These are phyloP conservation scores for Camellia sinensis DNA, from an alignment of 148 eudicot genomes.

Conservation along the genomic window DNA sequence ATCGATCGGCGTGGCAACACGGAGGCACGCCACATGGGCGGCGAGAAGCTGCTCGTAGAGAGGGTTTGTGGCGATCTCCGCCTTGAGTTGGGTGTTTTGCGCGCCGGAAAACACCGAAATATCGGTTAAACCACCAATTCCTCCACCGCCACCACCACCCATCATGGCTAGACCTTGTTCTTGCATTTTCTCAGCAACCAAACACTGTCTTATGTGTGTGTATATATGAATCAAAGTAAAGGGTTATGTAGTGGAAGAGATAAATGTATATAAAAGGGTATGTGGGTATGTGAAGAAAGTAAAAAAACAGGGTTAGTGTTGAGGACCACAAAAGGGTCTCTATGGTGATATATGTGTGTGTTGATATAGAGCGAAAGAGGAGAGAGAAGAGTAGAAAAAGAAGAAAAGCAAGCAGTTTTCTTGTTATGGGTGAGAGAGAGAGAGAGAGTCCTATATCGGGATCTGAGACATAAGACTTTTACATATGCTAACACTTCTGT, in stretches of 20 bases:
- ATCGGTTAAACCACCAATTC: constrained; percentile 36
- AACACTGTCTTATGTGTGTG: not conserved
- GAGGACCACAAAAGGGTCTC: constrained; percentile 36
- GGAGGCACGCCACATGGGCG: constrained; percentile 82
- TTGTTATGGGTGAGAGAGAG: constrained; percentile 6
- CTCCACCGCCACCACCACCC: constrained; percentile 39
- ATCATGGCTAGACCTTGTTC: constrained; percentile 70
- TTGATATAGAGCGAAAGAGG: not conserved
- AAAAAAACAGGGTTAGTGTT: constrained; percentile 12
- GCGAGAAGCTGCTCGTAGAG: constrained; percentile 77
- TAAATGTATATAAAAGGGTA: constrained; percentile 19
- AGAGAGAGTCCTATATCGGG: constrained; percentile 24
- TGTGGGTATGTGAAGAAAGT: not conserved
- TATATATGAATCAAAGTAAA: constrained; percentile 6
- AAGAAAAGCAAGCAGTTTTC: not conserved
- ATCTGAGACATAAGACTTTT: constrained; percentile 42
- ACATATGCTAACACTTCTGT: constrained; percentile 16
- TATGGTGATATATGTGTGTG: not conserved
- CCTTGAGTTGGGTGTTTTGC: constrained; percentile 44
- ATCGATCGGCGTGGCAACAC: constrained; percentile 94
- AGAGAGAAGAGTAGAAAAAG: not conserved
- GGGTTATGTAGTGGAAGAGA: constrained; percentile 13
- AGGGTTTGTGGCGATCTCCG: constrained; percentile 73
- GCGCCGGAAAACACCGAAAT: constrained; percentile 25
- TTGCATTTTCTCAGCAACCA: constrained; percentile 42